These are phyloP conservation scores for Debaryomyces sp. DNA, from an alignment of 1,139 yeast genomes.

Conservation along the genomic window DNA sequence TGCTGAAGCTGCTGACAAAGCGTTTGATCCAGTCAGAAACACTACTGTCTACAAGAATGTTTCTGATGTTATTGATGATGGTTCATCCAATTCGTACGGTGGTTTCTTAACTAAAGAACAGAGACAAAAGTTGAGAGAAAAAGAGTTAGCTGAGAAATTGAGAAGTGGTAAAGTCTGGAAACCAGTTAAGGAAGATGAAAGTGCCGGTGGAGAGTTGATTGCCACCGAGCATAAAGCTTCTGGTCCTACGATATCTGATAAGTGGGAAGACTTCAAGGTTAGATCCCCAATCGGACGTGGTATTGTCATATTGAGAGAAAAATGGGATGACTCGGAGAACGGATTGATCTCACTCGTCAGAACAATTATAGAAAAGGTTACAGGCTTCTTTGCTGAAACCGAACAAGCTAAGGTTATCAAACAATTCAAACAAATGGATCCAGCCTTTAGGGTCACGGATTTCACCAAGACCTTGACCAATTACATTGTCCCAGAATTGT, in stretches of 20 bases:
- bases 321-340: constrained; percentile 94
- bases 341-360: constrained; percentile 83
- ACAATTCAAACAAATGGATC: constrained; percentile 88
- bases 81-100: constrained; percentile 85
- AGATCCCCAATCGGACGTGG: constrained; percentile 72
- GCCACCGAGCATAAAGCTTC: constrained; percentile 79
- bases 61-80: constrained; percentile 88
- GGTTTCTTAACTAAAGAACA: constrained; percentile 88
- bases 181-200: constrained; percentile 75
- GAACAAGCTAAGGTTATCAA: constrained; percentile 91
- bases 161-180: constrained; percentile 60
- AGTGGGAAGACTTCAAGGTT: constrained; percentile 69
- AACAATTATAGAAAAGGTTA: constrained; percentile 76
- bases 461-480: constrained; percentile 87
- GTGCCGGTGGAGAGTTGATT: constrained; percentile 84
- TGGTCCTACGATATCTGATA: constrained; percentile 70
- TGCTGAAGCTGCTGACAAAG: constrained; percentile 82
- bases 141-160: constrained; percentile 51
- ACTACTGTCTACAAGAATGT: constrained; percentile 90
- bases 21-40: constrained; percentile 90
- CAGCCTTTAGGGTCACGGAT: constrained; percentile 76
- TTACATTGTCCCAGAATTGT: constrained; percentile 90
- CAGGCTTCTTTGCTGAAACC: constrained; percentile 93
- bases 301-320: constrained; percentile 62
- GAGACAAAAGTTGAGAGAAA: constrained; percentile 74